Percentiles rank a stretch among this genome's conserved stretches.
Conservation (phyloP, 306 rosid species). For the Fagus crenata region DNA sequence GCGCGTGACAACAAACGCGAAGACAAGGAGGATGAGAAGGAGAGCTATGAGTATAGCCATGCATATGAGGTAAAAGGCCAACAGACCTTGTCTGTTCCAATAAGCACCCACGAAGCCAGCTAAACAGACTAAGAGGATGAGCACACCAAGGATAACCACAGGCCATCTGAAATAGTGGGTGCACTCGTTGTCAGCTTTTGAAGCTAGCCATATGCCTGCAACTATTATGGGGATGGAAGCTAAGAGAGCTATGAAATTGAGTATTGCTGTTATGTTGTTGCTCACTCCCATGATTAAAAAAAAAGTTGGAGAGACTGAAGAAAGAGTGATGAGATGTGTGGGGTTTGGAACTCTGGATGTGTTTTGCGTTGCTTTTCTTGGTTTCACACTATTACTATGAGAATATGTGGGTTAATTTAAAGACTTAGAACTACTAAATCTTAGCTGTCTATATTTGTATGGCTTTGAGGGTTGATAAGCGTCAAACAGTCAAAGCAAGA, state of each 20-base stretch:
- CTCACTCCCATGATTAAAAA: conserved; percentile 65
- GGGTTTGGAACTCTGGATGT: no score
- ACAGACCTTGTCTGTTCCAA: conserved; percentile 67
- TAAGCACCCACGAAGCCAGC: conserved; percentile 87
- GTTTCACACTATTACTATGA: no score
- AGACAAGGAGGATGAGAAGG: conserved; percentile 63
- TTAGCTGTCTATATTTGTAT: no score
- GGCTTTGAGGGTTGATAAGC: no score
- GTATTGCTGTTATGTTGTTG: conserved; percentile 72
- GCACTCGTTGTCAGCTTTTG: conserved; percentile 81
- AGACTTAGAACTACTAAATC: no score
- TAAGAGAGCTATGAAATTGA: conserved; percentile 68
- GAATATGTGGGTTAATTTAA: no score
- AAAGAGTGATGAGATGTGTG: no score
- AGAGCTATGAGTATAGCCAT: conserved; percentile 75
- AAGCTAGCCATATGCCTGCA: conserved; percentile 90
- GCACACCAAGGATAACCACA: conserved; percentile 59
- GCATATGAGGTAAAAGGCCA: conserved; percentile 75
- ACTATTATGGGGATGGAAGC: conserved; percentile 75
- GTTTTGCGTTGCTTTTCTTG: no score
- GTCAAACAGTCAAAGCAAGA: conserved; percentile 14
- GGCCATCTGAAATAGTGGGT: conserved; percentile 77
- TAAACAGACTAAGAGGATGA: conserved; percentile 64
- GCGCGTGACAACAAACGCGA: conserved; percentile 69
- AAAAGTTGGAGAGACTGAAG: no score